Percentiles rank a stretch among this genome's conserved stretches.
Evolutionary conservation across 1,284 basidiomycete species (phyloP).

Genomic region (Tilletia horrida): DNA sequence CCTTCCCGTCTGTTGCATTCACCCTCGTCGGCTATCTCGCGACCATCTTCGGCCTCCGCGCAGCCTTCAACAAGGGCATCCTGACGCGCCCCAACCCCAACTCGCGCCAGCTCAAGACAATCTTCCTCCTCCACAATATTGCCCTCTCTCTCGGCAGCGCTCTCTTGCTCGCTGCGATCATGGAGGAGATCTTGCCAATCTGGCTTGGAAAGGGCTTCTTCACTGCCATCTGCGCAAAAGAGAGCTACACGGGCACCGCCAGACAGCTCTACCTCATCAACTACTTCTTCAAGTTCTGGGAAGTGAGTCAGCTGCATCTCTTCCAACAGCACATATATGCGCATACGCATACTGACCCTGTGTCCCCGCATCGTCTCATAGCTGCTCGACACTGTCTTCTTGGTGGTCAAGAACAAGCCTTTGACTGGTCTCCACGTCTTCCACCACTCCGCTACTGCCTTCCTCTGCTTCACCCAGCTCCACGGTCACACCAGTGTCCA

Average conservation of each 20-base stretch:
- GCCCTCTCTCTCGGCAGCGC: slow-evolving; percentile 77
- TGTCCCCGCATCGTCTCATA: slow-evolving; percentile 57
- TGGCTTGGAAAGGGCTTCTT: slow-evolving; percentile 36
- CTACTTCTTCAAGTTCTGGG: slow-evolving; percentile 74
- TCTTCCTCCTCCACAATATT: slow-evolving; percentile 91
- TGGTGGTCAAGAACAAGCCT: slow-evolving; percentile 97
- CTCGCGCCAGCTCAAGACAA: slow-evolving; percentile 59
- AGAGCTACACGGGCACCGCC: slow-evolving; percentile 69
- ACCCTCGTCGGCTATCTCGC: slow-evolving; percentile 77
- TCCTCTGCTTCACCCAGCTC: slow-evolving; percentile 89
- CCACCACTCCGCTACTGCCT: slow-evolving; percentile 96
- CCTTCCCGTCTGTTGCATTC: slow-evolving; percentile 31
- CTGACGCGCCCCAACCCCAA: slow-evolving; percentile 61
- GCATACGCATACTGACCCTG: neutral
- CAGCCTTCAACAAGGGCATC: slow-evolving; percentile 67
- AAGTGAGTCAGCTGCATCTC: neutral
- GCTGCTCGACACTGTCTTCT: slow-evolving; percentile 90
- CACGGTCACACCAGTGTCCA: slow-evolving; percentile 72
- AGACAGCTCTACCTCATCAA: slow-evolving; percentile 65
- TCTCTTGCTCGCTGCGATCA: slow-evolving; percentile 76
- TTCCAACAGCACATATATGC: neutral
- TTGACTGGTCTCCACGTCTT: slow-evolving; percentile 95
- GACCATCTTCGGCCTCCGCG: slow-evolving; percentile 80
- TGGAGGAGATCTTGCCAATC: slow-evolving; percentile 63
- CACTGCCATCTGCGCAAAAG: slow-evolving; percentile 71